Evolutionary conservation across 345 rosid species (phyloP).

Genomic region (Kandelia obovata): DNA sequence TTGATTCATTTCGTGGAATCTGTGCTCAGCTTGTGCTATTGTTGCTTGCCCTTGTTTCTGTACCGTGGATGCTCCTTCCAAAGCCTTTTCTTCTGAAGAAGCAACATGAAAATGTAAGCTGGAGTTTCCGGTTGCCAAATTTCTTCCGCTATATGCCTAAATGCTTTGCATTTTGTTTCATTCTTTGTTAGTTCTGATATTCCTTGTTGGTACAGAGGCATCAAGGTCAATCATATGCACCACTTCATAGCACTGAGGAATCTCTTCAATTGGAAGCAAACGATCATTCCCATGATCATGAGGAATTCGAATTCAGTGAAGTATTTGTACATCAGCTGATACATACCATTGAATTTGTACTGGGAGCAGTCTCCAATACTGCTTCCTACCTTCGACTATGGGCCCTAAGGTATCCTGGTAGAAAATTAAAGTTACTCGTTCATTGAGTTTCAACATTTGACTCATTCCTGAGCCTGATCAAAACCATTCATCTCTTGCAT

Average conservation of each 20-base stretch:
- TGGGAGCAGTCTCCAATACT: constrained; percentile 97
- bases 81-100: constrained; percentile 89
- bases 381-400: constrained; percentile 95
- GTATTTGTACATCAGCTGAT: constrained; percentile 94
- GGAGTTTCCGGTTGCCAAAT: constrained; percentile 3
- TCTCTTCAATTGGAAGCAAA: constrained; percentile 57
- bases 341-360: constrained; percentile 96
- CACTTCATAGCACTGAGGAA: constrained; percentile 62
- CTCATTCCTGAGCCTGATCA: background rate
- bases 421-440: background rate
- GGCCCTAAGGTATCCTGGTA: constrained; percentile 78
- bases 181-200: constrained; percentile 9
- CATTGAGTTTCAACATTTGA: background rate
- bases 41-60: constrained; percentile 77
- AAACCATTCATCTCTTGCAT: background rate
- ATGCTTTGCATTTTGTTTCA: background rate
- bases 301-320: constrained; percentile 94
- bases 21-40: constrained; percentile 62
- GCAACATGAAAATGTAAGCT: constrained; percentile 69
- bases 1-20: constrained; percentile 10
- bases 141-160: background rate
- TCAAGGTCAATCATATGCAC: constrained; percentile 68
- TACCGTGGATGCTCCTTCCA: constrained; percentile 96
- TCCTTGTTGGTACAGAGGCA: constrained; percentile 59
- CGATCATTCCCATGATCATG: constrained; percentile 66